Conservation (phyloP, 495 filamentous ascomycete genomes). For the Daldinia concentrica region DNA sequence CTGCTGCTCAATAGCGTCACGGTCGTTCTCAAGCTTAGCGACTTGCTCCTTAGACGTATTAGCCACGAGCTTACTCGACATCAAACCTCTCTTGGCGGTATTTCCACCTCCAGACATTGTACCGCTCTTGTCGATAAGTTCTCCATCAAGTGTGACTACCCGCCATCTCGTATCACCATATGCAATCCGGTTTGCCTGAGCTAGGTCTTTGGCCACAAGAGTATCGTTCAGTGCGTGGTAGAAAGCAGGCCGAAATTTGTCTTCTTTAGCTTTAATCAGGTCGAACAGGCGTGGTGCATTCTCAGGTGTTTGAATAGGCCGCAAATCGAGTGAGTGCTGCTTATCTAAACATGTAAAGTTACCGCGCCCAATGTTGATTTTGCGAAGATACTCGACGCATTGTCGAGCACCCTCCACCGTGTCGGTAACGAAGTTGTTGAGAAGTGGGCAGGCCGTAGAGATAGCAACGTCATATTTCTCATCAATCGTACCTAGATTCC, state of each 20-base stretch:
- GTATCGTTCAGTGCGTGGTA: constrained; percentile 94
- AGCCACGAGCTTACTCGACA: constrained; percentile 92
- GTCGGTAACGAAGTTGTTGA: constrained; percentile 96
- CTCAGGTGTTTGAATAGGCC: constrained; percentile 85
- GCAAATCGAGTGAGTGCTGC: constrained; percentile 77
- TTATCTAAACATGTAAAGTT: constrained; percentile 97
- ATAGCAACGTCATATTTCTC: constrained; percentile 95
- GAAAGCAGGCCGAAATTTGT: constrained; percentile 89
- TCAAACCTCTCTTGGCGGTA: constrained; percentile 84
- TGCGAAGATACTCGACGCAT: constrained; percentile 95
- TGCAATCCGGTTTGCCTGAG: constrained; percentile 94
- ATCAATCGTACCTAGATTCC: constrained; percentile 95
- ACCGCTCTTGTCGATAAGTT: constrained; percentile 95
- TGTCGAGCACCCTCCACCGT: constrained; percentile 94
- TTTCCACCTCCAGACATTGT: constrained; percentile 98
- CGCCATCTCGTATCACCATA: constrained; percentile 93
- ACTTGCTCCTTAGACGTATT: constrained; percentile 90
- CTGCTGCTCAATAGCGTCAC: constrained; percentile 81
- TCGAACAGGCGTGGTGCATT: constrained; percentile 92
- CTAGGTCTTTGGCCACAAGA: constrained; percentile 88
- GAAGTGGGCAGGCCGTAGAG: constrained; percentile 88
- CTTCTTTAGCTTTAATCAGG: constrained; percentile 86
- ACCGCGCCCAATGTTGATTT: constrained; percentile 96
- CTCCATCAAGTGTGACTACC: constrained; percentile 93
- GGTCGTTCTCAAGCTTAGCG: constrained; percentile 81